Evolutionary conservation across 257 asterid species (phyloP).

Genomic region (Orobanche coerulescens): DNA sequence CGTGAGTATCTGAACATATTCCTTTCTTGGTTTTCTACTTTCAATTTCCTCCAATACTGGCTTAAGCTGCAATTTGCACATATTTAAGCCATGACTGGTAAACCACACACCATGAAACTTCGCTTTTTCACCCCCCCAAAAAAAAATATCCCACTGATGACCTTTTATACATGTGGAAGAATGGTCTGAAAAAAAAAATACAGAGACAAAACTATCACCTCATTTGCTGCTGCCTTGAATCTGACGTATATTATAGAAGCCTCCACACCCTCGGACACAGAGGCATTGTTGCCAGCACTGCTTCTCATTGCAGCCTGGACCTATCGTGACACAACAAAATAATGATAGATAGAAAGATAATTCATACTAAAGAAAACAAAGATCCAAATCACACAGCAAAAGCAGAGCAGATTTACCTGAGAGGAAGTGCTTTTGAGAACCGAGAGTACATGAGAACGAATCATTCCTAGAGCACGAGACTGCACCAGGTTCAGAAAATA

Average conservation of each 20-base stretch:
- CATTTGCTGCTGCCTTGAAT: constrained; percentile 96
- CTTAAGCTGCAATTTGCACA: constrained; percentile 64
- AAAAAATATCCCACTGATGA: neutral
- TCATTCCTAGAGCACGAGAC: constrained; percentile 98
- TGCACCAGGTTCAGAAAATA: constrained; percentile 28
- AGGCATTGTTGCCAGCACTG: constrained; percentile 61
- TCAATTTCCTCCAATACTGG: constrained; percentile 91
- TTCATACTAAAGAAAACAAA: constrained; percentile 19
- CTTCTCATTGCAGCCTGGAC: constrained; percentile 76
- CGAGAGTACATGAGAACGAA: constrained; percentile 80
- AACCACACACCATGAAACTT: constrained; percentile 12
- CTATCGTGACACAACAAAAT: constrained; percentile 31
- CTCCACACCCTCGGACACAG: constrained; percentile 90
- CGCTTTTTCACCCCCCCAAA: constrained; percentile 1
- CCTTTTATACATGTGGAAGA: constrained; percentile 16
- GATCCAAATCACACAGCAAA: constrained; percentile 14
- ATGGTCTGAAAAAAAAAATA: constrained; percentile 9
- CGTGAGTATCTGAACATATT: constrained; percentile 75
- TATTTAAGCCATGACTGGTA: constrained; percentile 14
- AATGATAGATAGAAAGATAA: constrained; percentile 15
- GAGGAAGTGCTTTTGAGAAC: constrained; percentile 82
- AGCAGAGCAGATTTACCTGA: constrained; percentile 52
- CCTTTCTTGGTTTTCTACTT: constrained; percentile 89
- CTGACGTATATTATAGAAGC: constrained; percentile 89
- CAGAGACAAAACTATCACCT: constrained; percentile 40